A percentile compares a stretch with the other conserved stretches of the same genome.
phyloP scores from a whole-genome alignment of 1,284 basidiomycete genomes.

The Bjerkandera adusta region DNA sequence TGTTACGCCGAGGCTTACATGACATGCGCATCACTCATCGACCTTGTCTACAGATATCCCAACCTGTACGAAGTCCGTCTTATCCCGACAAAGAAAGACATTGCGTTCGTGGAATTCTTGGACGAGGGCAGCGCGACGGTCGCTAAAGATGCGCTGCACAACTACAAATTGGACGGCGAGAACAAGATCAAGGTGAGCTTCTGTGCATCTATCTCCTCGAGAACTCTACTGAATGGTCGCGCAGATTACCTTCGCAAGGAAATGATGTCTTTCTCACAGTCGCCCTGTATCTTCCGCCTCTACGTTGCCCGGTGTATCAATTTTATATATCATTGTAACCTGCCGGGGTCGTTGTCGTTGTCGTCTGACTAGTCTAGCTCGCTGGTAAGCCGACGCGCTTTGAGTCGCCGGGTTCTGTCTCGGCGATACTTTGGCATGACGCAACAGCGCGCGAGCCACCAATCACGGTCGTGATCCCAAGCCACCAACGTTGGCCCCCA shows the following conservation, averaged over 20 bases:
- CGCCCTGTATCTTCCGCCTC: slow-evolving; percentile 3
- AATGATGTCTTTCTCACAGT: slow-evolving; percentile 27
- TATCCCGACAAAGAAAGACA: slow-evolving; percentile 93
- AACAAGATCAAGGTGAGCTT: slow-evolving; percentile 90
- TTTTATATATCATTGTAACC: slow-evolving; percentile 7
- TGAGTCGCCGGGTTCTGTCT: background rate
- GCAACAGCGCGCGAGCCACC: slow-evolving; percentile 12
- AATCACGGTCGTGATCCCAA: background rate
- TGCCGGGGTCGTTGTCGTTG: background rate
- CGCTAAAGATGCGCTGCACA: slow-evolving; percentile 93
- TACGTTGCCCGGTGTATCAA: slow-evolving; percentile 11
- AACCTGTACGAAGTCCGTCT: slow-evolving; percentile 95
- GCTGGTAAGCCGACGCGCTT: too few species aligned
- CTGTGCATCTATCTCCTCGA: background rate
- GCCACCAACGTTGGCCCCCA: slow-evolving; percentile 9
- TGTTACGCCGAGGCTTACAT: slow-evolving; percentile 26
- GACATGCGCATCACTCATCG: slow-evolving; percentile 1
- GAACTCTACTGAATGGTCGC: background rate
- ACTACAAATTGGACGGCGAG: slow-evolving; percentile 93
- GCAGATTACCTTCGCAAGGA: slow-evolving; percentile 63
- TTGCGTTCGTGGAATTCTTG: slow-evolving; percentile 93
- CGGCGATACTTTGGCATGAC: slow-evolving; percentile 4
- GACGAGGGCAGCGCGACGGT: slow-evolving; percentile 89
- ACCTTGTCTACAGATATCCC: slow-evolving; percentile 64
- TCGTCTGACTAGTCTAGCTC: background rate